Percentiles rank a stretch among this genome's conserved stretches.
Evolutionary conservation across 345 rosid species (phyloP).

Genomic region (Trapa incisa): DNA sequence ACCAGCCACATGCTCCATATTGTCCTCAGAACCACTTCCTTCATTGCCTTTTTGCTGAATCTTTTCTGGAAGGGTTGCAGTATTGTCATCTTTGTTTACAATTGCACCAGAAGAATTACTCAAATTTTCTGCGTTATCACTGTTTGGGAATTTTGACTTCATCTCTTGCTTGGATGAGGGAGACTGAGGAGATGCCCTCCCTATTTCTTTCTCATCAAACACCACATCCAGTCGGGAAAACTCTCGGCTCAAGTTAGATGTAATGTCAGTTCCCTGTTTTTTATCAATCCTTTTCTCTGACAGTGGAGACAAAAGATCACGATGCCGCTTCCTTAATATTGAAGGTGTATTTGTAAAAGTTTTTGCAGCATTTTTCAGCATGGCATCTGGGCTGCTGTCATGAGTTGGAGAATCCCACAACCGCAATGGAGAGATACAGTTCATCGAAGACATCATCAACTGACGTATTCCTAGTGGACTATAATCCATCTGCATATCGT

Average conservation of each 20-base stretch:
- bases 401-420: constrained; percentile 81
- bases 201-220: constrained; percentile 42
- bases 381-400: constrained; percentile 63
- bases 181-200: constrained; percentile 22
- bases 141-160: constrained; percentile 12
- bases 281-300: constrained; percentile 70
- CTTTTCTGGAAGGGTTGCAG: constrained; percentile 8
- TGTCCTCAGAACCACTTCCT: not conserved
- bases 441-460: constrained; percentile 75
- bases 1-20: not conserved
- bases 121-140: constrained; percentile 48
- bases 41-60: not conserved
- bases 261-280: constrained; percentile 61
- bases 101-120: constrained; percentile 19
- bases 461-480: constrained; percentile 98
- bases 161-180: constrained; percentile 21
- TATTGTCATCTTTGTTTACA: constrained; percentile 13
- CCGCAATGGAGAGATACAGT: constrained; percentile 74
- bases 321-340: constrained; percentile 72
- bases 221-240: constrained; percentile 80
- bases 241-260: constrained; percentile 57
- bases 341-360: constrained; percentile 70
- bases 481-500: constrained; percentile 78
- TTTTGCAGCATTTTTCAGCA: constrained; percentile 66
- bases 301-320: constrained; percentile 76